These are phyloP conservation scores for Pichia sp. DNA, from an alignment of 1,139 yeast species.

Conservation along the genomic window DNA sequence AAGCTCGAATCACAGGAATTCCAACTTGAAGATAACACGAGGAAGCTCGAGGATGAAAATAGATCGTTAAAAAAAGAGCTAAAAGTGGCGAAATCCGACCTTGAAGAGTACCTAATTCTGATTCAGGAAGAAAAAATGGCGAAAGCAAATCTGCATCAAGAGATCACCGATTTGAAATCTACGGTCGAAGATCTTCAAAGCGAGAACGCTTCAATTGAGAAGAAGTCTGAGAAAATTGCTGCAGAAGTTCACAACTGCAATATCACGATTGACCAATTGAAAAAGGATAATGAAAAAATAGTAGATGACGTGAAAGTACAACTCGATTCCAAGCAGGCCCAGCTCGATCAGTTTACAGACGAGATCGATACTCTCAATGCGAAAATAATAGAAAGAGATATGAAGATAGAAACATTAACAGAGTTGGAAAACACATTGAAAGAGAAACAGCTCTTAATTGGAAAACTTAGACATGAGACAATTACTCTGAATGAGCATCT, in stretches of 20 bases:
- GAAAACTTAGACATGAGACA: constrained; percentile 91
- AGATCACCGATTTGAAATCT: constrained; percentile 40
- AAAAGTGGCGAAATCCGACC: constrained; percentile 36
- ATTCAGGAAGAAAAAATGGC: constrained; percentile 43
- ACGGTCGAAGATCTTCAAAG: constrained; percentile 17
- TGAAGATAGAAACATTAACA: constrained; percentile 30
- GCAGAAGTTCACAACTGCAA: constrained; percentile 18
- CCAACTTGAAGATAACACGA: constrained; percentile 16
- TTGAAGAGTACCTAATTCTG: constrained; percentile 41
- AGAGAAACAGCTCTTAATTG: constrained; percentile 73
- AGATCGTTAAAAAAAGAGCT: constrained; percentile 27
- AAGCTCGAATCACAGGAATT: constrained; percentile 33
- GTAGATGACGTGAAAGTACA: constrained; percentile 8
- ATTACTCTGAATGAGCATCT: constrained; percentile 92
- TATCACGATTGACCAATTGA: constrained; percentile 19
- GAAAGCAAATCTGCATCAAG: constrained; percentile 34
- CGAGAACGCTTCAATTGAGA: constrained; percentile 3
- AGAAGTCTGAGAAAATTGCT: constrained; percentile 5
- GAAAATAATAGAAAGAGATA: constrained; percentile 18
- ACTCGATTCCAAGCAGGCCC: constrained; percentile 5
- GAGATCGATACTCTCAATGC: constrained; percentile 17
- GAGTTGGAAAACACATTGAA: constrained; percentile 45
- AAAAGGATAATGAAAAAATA: constrained; percentile 21
- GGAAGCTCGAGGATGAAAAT: constrained; percentile 19
- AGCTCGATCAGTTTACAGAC: constrained; percentile 17